Conservation (phyloP, 208 protist genomes). For the Leishmania tarentolae region DNA sequence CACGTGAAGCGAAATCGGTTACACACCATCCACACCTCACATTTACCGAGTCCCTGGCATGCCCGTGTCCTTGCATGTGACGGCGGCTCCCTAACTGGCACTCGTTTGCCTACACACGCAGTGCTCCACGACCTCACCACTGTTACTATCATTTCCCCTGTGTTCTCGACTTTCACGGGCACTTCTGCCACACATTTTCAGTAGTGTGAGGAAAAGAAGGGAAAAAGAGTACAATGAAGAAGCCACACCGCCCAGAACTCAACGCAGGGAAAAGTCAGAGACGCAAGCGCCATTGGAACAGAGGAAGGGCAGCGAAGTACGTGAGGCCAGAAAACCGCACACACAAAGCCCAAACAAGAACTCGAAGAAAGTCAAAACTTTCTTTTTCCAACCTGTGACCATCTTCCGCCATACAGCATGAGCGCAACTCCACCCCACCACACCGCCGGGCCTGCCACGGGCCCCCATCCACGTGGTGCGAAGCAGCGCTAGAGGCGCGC, state of each 20-base stretch:
- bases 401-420: not conserved
- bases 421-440: not conserved
- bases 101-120: not conserved
- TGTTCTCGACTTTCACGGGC: not conserved
- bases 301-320: not conserved
- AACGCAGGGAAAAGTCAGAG: not conserved
- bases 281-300: not conserved
- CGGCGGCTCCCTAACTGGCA: not conserved
- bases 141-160: not conserved
- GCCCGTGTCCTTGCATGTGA: not conserved
- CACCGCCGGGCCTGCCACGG: not conserved
- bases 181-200: not conserved
- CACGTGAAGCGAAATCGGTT: not conserved
- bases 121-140: not conserved
- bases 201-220: not conserved
- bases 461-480: not conserved
- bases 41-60: not conserved
- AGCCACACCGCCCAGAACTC: not conserved
- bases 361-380: not conserved
- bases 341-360: not conserved
- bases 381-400: not conserved
- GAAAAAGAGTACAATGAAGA: not conserved
- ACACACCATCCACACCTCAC: not conserved
- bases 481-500: not conserved
- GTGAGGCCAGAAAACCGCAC: not conserved